Evolutionary conservation across 179 eudicot genomes (phyloP), one percentile per base, ranked within the genome.

Genomic region (Silene noctiflora): DNA sequence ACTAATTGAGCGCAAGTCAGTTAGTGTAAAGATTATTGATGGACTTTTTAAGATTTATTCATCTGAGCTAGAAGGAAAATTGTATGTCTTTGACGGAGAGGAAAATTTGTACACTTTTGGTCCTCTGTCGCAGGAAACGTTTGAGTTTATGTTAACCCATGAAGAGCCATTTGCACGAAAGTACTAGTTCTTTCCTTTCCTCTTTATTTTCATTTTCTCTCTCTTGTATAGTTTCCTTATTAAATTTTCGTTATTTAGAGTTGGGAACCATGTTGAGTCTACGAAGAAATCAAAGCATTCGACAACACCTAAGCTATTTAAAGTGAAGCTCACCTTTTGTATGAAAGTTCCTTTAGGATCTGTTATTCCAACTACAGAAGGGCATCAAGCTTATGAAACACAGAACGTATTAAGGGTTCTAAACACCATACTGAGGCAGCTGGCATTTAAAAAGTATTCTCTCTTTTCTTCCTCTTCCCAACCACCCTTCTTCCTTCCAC

Each of bases 361-460:
- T 17, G 61, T 87, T 69, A 62, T 85, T 76, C 78, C 75, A 29
- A 83, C 80, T 73, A 84, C 86, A 71, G 81, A 86, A 85, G 92
- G 89, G 76, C 77, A 81, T 27, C 80, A 83, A 58, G 66, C 75
- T 5, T 85, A 83, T 73, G 79, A 77, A 46, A 72, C 56, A 65
- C 92, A 76, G 72, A 94, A 88, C 78, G 86, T 89, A 58, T 61
- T 93, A 42, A 87, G 96, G 84, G 96, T 90, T 61, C 92, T 96
- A 62, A 93, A 96, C 70, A 87, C 80, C 69, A 77, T 90, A 66
- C 48, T 95, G 81, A 86, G 97, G 81, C 93, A 95, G 77, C 92
- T 81, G 79, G 96, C 94, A 55, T 88, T 95, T 74, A 82, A 83
- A 27, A 89, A 87, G 99, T 90, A 82, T 48, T 61, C 24, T 73